These are phyloP conservation scores for Microcera coccophila DNA, from an alignment of 2,329 filamentous ascomycete species.

Conservation along the genomic window DNA sequence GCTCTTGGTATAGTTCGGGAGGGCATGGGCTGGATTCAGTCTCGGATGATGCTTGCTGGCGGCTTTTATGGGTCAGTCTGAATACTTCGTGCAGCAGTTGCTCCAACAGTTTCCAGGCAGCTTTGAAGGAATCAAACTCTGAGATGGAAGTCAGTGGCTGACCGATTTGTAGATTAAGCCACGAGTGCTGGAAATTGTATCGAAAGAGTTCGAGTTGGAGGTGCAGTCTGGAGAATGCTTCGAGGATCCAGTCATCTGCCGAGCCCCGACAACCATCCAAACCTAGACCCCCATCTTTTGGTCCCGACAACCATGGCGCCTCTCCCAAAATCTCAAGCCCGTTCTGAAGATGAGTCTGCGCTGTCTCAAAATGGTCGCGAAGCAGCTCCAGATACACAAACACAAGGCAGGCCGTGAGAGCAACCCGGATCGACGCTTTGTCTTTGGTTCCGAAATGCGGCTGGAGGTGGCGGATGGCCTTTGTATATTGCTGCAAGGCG, in stretches of 20 bases:
- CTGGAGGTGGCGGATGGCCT: constrained; percentile 36
- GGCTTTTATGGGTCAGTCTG: constrained; percentile 13
- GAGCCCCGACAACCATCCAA: constrained; percentile 19
- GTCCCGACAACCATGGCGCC: constrained; percentile 7
- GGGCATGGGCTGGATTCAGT: no score
- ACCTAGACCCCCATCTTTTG: constrained; percentile 9
- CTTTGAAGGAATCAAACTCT: constrained; percentile 12
- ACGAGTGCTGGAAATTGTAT: constrained; percentile 14
- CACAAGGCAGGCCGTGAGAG: constrained; percentile 36
- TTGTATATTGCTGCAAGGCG: constrained; percentile 34
- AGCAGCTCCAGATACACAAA: constrained; percentile 35
- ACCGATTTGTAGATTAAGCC: constrained; percentile 6
- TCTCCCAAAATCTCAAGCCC: constrained; percentile 38
- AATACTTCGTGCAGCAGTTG: constrained; percentile 21
- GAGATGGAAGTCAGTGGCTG: not conserved
- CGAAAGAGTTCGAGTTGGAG: constrained; percentile 26
- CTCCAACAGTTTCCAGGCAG: constrained; percentile 19
- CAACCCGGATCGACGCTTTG: constrained; percentile 32
- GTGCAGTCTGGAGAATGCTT: constrained; percentile 36
- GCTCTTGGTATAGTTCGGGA: constrained; percentile 3
- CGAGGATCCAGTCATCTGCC: constrained; percentile 41
- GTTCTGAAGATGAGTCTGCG: constrained; percentile 40
- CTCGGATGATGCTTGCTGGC: constrained; percentile 4
- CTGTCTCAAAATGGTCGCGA: constrained; percentile 35
- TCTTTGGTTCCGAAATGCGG: constrained; percentile 28